Evolutionary conservation across 371 early-diverging fungal species (phyloP).

Genomic region (Quaeritorhiza haematococci): DNA sequence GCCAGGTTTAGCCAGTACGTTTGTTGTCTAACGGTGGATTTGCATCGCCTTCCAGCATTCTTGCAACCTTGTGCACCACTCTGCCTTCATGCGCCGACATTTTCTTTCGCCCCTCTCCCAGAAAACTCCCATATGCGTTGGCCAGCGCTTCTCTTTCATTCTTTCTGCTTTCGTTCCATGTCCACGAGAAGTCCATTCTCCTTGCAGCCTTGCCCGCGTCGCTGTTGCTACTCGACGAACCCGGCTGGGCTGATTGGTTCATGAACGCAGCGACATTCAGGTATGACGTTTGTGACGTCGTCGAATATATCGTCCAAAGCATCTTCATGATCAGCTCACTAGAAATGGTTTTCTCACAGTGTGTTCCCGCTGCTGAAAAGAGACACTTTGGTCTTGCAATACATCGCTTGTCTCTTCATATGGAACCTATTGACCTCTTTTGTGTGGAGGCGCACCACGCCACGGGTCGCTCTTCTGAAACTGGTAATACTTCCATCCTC

Average conservation of each 20-base stretch:
- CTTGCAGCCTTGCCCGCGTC: conserved; percentile 74
- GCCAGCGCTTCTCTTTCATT: conserved; percentile 75
- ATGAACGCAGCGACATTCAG: conserved; percentile 78
- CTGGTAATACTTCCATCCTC: not conserved
- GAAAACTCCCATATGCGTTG: conserved; percentile 56
- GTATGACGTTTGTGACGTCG: conserved; percentile 23
- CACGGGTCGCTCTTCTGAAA: conserved; percentile 1
- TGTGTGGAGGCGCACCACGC: conserved; percentile 2
- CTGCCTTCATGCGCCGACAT: conserved; percentile 44
- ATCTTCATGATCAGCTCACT: too few relatives aligned
- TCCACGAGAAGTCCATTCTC: conserved; percentile 94
- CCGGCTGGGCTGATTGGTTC: conserved; percentile 59
- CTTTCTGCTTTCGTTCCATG: conserved; percentile 93
- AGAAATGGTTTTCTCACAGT: conserved; percentile 36
- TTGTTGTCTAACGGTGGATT: not conserved
- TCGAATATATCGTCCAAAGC: not conserved
- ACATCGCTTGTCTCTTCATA: conserved; percentile 48
- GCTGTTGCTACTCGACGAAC: conserved; percentile 60
- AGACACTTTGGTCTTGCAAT: conserved; percentile 67
- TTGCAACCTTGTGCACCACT: conserved; percentile 61
- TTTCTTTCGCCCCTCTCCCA: conserved; percentile 34
- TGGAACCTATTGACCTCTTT: conserved; percentile 64
- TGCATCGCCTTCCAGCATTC: conserved; percentile 53
- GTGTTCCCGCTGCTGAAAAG: conserved; percentile 79
- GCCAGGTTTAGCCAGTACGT: not conserved